Conservation (phyloP, 768 basidiomycete genomes). For the Lactarius psammicola region DNA sequence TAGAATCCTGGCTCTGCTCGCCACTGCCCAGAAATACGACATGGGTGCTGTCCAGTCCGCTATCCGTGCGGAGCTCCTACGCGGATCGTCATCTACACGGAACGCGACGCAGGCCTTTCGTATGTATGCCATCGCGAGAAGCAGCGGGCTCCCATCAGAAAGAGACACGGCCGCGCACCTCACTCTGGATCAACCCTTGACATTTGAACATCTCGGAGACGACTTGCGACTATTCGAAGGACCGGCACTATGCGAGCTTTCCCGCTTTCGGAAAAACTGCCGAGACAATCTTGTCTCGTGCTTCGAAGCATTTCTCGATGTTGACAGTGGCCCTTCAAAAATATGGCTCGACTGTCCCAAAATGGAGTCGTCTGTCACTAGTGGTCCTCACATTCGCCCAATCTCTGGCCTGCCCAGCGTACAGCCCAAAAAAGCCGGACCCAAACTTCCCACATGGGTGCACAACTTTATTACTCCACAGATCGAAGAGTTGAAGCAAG, state of each 20-base stretch:
- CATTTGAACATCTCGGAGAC: slow-evolving; percentile 5
- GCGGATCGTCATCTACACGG: neutral
- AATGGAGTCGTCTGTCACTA: neutral
- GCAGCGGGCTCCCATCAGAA: slow-evolving; percentile 2
- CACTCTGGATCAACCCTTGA: slow-evolving; percentile 2
- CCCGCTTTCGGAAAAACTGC: neutral
- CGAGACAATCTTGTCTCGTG: neutral
- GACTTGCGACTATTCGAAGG: neutral
- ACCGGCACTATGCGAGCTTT: neutral
- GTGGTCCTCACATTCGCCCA: too few relatives aligned
- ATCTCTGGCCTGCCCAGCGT: neutral
- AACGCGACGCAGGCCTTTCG: slow-evolving; percentile 17
- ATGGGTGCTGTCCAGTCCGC: slow-evolving; percentile 17
- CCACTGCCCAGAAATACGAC: slow-evolving; percentile 31
- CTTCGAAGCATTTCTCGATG: neutral
- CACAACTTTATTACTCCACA: neutral
- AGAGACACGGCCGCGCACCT: neutral
- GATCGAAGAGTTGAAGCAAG: neutral
- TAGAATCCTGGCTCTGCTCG: slow-evolving; percentile 13
- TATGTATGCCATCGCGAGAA: slow-evolving; percentile 25
- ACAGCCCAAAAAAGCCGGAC: neutral
- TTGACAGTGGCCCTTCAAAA: neutral
- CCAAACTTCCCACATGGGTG: neutral
- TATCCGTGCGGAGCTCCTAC: slow-evolving; percentile 1
- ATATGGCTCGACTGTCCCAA: neutral